Base-by-base conservation (phyloP, 768 basidiomycete genomes). In the Neoboletus magnificus region DNA sequence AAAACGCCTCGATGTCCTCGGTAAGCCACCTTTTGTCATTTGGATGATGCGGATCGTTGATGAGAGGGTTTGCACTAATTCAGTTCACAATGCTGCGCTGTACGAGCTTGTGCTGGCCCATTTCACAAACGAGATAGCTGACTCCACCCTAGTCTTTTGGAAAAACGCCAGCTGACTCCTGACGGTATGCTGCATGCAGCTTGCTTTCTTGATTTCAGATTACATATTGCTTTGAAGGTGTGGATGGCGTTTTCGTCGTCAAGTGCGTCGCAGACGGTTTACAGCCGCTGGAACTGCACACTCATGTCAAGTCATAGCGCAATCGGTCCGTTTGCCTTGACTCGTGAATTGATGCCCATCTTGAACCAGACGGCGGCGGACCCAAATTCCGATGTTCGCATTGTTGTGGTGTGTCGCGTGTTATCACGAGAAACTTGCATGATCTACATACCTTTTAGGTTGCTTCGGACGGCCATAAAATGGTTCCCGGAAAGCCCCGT, bases 11-110 rank as follows among this genome's bases (percentile, higher is more conserved):
- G 84, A 87, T 61, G 71, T 85, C 8, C 62, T 86, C 18, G 59
- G 84, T 83, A 55, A 57, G 72, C 3, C 35, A 5, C 39, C 10
- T n/a, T 18, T 37, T 27, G 29, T 53, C 1, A 10, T 53, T 43
- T 29, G 27, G 1, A 16, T 3, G 15, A 20, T 22, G 8, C 13
- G 12, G 16, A 20, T 44, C 12, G 35, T 56, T 54, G 37, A 58
- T 8, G 22, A 45, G 45, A 35, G 27, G 13, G 23, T 20, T 51
- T 44, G 35, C 5, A 16, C 27, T 22, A 5, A 44, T 56, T 15
- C 49, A 83, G 83, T 84, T 25, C 83, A 83, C 57, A 86, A 86
- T 55, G 83, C 81, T 27, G 80, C 68, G 18, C 53, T 75, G 84
- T 83, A 55, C 62, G 77, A 39, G 32, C 27, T 32, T 18, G 18